A percentile compares a stretch with the other conserved stretches of the same genome.
These are phyloP conservation scores for Flaveria linearis DNA, from an alignment of 129 eudicot genomes.

Conservation along the genomic window DNA sequence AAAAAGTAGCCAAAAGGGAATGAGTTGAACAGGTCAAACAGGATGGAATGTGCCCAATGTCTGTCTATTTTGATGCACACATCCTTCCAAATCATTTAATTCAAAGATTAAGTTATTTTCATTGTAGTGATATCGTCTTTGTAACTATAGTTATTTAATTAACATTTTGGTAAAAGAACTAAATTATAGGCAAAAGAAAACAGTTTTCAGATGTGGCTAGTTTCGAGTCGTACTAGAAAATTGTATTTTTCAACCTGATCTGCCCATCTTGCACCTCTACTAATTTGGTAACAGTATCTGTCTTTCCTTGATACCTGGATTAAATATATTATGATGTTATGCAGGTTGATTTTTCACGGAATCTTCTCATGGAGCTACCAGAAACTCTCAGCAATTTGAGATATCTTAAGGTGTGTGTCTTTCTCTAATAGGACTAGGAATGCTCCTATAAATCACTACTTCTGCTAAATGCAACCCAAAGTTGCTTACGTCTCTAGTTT, in stretches of 20 bases:
- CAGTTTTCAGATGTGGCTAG: background rate
- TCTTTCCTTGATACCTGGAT: conserved; percentile 16
- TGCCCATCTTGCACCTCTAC: conserved; percentile 7
- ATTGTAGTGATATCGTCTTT: conserved; percentile 1
- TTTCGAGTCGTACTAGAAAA: background rate
- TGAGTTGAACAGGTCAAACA: background rate
- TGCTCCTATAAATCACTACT: background rate
- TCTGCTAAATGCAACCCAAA: background rate
- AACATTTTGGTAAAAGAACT: background rate
- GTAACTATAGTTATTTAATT: background rate
- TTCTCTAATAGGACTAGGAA: background rate
- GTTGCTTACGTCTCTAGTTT: background rate
- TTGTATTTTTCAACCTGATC: background rate
- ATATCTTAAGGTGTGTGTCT: conserved; percentile 60
- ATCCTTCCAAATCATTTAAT: background rate
- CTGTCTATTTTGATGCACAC: background rate
- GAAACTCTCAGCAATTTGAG: conserved; percentile 61
- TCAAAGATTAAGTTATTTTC: background rate
- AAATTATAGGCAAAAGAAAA: background rate
- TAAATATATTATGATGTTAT: conserved; percentile 35
- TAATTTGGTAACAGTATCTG: background rate
- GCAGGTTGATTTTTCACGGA: conserved; percentile 89
- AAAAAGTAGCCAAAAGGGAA: background rate
- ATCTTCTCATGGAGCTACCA: conserved; percentile 80
- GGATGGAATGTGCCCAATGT: background rate